These are phyloP conservation scores for Hirschfeldia incana DNA, from an alignment of 345 rosid genomes.

Conservation along the genomic window DNA sequence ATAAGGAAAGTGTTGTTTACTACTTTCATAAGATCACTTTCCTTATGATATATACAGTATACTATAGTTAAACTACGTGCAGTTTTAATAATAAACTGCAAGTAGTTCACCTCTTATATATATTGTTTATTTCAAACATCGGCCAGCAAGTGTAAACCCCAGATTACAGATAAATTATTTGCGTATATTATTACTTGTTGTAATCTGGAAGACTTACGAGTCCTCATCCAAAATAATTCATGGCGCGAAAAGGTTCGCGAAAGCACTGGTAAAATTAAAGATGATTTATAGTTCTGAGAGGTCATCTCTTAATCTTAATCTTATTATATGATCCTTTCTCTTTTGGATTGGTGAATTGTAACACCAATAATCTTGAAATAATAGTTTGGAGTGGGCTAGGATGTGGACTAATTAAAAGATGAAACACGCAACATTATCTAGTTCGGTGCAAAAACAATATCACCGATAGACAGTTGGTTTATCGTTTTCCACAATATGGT, in stretches of 20 bases:
- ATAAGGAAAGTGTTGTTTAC: constrained; percentile 14
- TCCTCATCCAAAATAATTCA: not conserved
- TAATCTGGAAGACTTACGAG: not conserved
- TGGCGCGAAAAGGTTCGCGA: not conserved
- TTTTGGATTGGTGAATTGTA: not conserved
- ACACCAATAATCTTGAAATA: not conserved
- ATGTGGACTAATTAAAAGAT: not conserved
- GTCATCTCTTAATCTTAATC: not conserved
- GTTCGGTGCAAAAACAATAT: not conserved
- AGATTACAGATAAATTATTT: not conserved
- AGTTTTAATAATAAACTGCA: too few relatives aligned
- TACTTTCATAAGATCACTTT: too few relatives aligned
- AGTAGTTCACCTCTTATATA: too few relatives aligned
- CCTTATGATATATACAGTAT: too few relatives aligned
- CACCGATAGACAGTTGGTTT: not conserved
- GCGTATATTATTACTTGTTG: not conserved
- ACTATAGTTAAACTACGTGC: too few relatives aligned
- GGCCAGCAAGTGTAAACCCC: not conserved
- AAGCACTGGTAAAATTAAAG: not conserved
- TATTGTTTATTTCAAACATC: constrained; percentile 1
- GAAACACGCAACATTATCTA: not conserved
- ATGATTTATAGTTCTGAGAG: not conserved
- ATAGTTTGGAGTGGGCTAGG: not conserved
- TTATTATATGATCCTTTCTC: not conserved
- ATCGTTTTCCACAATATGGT: not conserved